A percentile compares a stretch with the other conserved stretches of the same genome.
Conservation (phyloP, 192 early-diverging fungal genomes). For the Coemansia sp. region DNA sequence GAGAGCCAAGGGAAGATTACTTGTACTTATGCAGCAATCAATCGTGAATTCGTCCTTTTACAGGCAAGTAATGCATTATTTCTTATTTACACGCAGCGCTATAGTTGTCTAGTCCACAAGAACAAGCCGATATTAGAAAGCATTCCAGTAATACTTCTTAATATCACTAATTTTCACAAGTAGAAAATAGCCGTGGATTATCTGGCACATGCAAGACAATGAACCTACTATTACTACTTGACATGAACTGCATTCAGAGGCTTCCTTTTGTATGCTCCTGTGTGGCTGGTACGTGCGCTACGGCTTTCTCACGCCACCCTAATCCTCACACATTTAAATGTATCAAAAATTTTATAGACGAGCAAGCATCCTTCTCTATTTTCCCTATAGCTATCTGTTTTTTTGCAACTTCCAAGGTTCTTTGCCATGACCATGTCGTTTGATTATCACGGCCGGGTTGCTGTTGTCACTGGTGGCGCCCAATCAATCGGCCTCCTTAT, state of each 20-base stretch:
- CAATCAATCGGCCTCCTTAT: constrained; percentile 60
- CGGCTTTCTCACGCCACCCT: not conserved
- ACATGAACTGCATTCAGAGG: not conserved
- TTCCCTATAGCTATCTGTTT: not conserved
- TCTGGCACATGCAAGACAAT: not conserved
- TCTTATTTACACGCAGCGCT: no score
- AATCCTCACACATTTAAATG: not conserved
- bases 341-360: not conserved
- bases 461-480: constrained; percentile 65
- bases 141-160: no score
- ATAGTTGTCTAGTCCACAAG: no score
- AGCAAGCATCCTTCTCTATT: not conserved
- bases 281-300: not conserved
- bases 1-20: no score
- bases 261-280: not conserved
- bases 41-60: no score
- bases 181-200: no score
- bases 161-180: no score
- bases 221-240: not conserved
- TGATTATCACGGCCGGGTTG: constrained; percentile 55
- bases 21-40: no score
- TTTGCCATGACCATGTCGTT: not conserved
- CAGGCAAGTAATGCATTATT: no score
- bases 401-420: not conserved
- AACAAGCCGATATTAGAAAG: no score